phyloP scores from a whole-genome alignment of 176 grass and related monocot species.

The Carex cristatella region DNA sequence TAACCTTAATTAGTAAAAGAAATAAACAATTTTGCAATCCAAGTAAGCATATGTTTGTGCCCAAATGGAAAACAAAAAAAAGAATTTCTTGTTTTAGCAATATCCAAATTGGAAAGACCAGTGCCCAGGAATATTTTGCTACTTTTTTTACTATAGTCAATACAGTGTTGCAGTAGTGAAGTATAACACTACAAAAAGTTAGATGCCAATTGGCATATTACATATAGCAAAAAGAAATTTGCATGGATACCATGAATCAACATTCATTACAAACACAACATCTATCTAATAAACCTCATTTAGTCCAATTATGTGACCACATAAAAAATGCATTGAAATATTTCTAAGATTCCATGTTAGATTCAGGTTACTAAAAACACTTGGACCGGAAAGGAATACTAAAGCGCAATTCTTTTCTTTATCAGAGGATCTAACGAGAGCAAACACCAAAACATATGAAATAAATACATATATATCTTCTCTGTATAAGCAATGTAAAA shows the following conservation, averaged over 20 bases:
- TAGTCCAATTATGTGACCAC: neutral
- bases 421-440: neutral
- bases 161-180: neutral
- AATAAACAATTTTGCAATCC: neutral
- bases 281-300: neutral
- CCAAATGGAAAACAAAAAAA: conserved; percentile 11
- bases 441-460: neutral
- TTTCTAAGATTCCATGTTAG: neutral
- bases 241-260: neutral
- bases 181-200: neutral
- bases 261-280: neutral
- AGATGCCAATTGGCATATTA: neutral
- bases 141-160: neutral
- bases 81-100: neutral
- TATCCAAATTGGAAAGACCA: neutral
- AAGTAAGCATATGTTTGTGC: neutral
- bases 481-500: neutral
- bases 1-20: conserved; percentile 8
- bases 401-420: neutral
- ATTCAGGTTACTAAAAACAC: neutral
- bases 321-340: neutral
- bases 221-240: neutral
- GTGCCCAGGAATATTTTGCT: neutral
- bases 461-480: neutral
- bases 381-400: neutral